These are phyloP conservation scores for Trichosporon sp. DNA, from an alignment of 1,284 basidiomycete species.

Conservation along the genomic window DNA sequence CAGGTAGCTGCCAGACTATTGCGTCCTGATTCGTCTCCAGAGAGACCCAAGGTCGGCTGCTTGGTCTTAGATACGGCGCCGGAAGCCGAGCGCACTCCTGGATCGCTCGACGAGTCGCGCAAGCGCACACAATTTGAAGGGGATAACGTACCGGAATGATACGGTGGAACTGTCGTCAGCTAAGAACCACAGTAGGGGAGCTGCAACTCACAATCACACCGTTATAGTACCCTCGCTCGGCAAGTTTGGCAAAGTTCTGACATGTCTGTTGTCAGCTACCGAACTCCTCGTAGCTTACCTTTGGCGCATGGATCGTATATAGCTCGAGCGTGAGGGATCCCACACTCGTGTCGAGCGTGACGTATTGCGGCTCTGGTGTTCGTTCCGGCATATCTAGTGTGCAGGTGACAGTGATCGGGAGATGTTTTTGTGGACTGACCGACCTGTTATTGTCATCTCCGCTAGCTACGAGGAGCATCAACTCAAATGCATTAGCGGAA, in stretches of 20 bases:
- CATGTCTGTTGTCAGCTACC: conserved; percentile 65
- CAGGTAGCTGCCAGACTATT: background rate
- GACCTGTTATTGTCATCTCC: background rate
- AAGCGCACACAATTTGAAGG: background rate
- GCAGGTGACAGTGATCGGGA: background rate
- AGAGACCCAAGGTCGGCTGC: too few species aligned
- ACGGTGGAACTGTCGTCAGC: conserved; percentile 62
- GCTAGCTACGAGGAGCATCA: background rate
- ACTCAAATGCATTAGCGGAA: background rate
- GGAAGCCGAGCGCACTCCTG: too few species aligned
- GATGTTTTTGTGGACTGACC: background rate
- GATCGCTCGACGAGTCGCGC: background rate
- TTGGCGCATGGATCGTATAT: conserved; percentile 84
- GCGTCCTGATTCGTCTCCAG: background rate
- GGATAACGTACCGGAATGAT: conserved; percentile 64
- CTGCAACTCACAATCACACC: conserved; percentile 53
- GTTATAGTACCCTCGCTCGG: conserved; percentile 72
- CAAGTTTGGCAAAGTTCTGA: conserved; percentile 82
- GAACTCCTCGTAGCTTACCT: conserved; percentile 50
- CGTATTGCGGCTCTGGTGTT: conserved; percentile 35
- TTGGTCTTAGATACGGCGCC: too few species aligned
- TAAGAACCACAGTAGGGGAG: too few species aligned
- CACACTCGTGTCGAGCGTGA: conserved; percentile 76
- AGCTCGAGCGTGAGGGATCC: conserved; percentile 84
- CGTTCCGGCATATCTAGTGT: conserved; percentile 6